Percentiles rank a stretch among this genome's conserved stretches.
Evolutionary conservation across 306 rosid genomes (phyloP).

Genomic region (Quercus ilex): DNA sequence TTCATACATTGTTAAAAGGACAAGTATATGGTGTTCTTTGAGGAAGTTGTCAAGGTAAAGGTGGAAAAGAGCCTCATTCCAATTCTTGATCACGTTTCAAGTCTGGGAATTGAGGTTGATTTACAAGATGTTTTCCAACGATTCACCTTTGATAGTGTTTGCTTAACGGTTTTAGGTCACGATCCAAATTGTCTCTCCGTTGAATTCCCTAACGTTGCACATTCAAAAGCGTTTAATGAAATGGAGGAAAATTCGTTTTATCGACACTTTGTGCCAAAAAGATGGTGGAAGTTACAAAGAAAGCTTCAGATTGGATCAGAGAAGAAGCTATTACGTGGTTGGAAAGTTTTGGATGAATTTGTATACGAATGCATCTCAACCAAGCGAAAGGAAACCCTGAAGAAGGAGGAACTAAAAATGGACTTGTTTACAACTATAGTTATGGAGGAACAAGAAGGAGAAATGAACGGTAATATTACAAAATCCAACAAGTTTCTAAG

Average conservation of each 20-base stretch:
- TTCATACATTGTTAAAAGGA: background rate
- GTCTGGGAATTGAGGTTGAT: too few relatives aligned
- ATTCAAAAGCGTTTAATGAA: slow-evolving; percentile 16
- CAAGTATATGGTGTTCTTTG: background rate
- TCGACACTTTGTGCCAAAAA: slow-evolving; percentile 16
- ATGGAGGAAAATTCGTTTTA: slow-evolving; percentile 8
- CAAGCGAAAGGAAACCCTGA: background rate
- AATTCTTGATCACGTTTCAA: background rate
- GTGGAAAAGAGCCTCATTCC: slow-evolving; percentile 20
- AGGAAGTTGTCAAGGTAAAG: background rate
- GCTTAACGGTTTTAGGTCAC: too few relatives aligned
- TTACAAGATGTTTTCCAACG: too few relatives aligned
- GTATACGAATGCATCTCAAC: background rate
- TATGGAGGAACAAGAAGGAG: background rate
- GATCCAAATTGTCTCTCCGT: slow-evolving; percentile 12
- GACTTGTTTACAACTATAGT: background rate
- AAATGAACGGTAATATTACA: background rate
- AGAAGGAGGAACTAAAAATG: background rate
- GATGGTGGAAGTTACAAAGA: slow-evolving; percentile 23
- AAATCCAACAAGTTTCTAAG: background rate
- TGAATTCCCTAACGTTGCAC: background rate
- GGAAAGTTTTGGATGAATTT: slow-evolving; percentile 15
- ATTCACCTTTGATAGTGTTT: too few relatives aligned
- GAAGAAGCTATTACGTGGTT: background rate
- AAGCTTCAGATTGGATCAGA: slow-evolving; percentile 26